Evolutionary conservation across 208 protist species (phyloP), one percentile per base, ranked within the genome.

Genomic region (Acanthamoeba culbertsoni): DNA sequence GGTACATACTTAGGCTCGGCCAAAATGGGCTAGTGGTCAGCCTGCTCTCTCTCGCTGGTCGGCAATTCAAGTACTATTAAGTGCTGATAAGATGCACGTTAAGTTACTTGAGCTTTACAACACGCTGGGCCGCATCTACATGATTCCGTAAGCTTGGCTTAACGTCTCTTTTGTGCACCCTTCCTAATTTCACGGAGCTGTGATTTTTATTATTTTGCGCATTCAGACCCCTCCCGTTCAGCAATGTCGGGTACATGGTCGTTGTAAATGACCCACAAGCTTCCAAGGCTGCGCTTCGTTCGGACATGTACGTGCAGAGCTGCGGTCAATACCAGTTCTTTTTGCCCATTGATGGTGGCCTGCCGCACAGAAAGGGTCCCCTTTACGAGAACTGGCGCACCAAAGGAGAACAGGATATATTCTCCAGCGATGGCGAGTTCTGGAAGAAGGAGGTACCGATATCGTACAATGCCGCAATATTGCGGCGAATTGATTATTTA

Each of bases 391-490:
- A 40, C 42, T 79, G 68, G 68, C 33, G 68, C 6, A 79, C 68
- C 1, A 79, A 79, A 37, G 68, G 68, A 6, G 68, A 79, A 26
- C 68, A 79, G 26, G 68, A 79, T 28, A 79, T 79, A 16, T 79
- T 79, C n/a, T 79, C 68, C 26, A 40, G 68, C 37, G 68, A 79
- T 40, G 68, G 68, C 37, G 68, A 79, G 1, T n/a, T 79, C 37
- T 79, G 68, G 68, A 79, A 79, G 68, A 79, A 48, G 42, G 68
- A 79, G 68, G 68, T 79, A 75, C 59, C 23, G 14, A 14, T 59
- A n/a, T 59, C 51, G n/a, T n/a, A n/a, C n/a, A n/a, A n/a, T n/a
- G n/a, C n/a, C n/a, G n/a, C n/a, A n/a, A n/a, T n/a, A n/a, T n/a
- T n/a, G n/a, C n/a, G n/a, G n/a, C n/a, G 48, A 8, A 55, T 55